Conservation (phyloP, 2,329 filamentous ascomycete species). For the Venturiaceae sp. region DNA sequence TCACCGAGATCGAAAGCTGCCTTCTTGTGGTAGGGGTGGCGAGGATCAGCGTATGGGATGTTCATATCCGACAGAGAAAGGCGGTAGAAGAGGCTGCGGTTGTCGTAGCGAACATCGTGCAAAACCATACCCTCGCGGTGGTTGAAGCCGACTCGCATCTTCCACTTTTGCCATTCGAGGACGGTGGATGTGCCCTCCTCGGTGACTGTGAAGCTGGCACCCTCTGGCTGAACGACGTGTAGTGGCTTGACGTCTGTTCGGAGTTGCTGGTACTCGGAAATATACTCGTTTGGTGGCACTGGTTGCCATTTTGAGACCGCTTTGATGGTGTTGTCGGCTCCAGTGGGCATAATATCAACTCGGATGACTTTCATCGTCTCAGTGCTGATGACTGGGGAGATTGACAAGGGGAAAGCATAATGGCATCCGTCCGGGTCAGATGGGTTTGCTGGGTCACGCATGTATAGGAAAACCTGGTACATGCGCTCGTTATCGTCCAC, state of each 20-base stretch:
- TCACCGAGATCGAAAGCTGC: constrained; percentile 63
- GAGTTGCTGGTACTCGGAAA: constrained; percentile 51
- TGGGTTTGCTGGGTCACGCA: constrained; percentile 51
- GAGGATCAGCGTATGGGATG: constrained; percentile 53
- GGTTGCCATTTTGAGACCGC: constrained; percentile 48
- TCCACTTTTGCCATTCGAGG: constrained; percentile 62
- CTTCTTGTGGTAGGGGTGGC: constrained; percentile 60
- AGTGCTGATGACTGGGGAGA: constrained; percentile 57
- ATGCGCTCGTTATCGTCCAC: constrained; percentile 36
- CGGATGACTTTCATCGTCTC: constrained; percentile 55
- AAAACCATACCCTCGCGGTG: constrained; percentile 60
- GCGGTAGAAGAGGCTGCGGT: constrained; percentile 57
- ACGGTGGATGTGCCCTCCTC: constrained; percentile 43
- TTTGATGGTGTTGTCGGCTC: constrained; percentile 49
- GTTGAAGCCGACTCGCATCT: constrained; percentile 60
- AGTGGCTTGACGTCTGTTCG: constrained; percentile 54
- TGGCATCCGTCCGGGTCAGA: constrained; percentile 56
- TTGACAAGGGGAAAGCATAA: constrained; percentile 57
- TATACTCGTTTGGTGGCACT: constrained; percentile 54
- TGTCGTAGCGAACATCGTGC: constrained; percentile 52
- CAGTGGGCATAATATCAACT: constrained; percentile 61
- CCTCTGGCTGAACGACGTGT: constrained; percentile 55
- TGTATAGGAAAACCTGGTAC: constrained; percentile 58
- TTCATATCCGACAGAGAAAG: constrained; percentile 60
- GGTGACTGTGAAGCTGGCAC: constrained; percentile 49